Evolutionary conservation across 164 flowering plant species (phyloP), one percentile per base, ranked within the genome.

Genomic region (Annona cherimola): DNA sequence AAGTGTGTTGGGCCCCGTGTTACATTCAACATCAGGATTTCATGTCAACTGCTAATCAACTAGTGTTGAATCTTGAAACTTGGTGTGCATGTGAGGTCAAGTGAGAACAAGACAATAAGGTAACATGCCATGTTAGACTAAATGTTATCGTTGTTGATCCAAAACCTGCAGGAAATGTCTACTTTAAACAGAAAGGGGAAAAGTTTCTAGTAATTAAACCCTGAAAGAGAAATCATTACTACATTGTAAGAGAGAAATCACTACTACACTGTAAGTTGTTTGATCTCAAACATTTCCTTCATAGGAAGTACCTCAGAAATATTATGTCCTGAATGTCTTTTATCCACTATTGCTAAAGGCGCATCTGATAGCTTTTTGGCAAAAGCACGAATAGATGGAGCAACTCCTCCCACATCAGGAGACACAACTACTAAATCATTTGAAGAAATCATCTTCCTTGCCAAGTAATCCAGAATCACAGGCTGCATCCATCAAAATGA

Each of bases 401-500:
- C 96, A 74, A 95, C 98, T 54, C 98, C 97, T 40, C 98, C 99
- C 68, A 91, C 97, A 84, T 95, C 99, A 68, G 99, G 99, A 42
- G 97, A 92, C 61, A 95, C 97, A 73, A 93, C 98, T 4, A 95
- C 96, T 84, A 91, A 78, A 84, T 93, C 97, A 80, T 81, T 75
- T 4, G 86, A 83, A 68, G 81, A 75, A 35, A 86, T 86, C 43
- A 71, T 80, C 88, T 95, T 92, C 83, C 96, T 91, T 16, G 97
- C 97, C 75, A 95, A 89, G 76, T 95, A 93, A 84, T 92, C 99
- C 68, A 91, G n/a, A n/a, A n/a, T n/a, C 74, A 95, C 99, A 75
- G 96, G 93, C 99, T 92, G n/a, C 61, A 66, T 59, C 7, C 18
- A 26, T n/a, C 12, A 68, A 35, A 12, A 46, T 5, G 54, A 44